Evolutionary conservation across 805 yeast genomes (phyloP).

Genomic region (Candida ficus): DNA sequence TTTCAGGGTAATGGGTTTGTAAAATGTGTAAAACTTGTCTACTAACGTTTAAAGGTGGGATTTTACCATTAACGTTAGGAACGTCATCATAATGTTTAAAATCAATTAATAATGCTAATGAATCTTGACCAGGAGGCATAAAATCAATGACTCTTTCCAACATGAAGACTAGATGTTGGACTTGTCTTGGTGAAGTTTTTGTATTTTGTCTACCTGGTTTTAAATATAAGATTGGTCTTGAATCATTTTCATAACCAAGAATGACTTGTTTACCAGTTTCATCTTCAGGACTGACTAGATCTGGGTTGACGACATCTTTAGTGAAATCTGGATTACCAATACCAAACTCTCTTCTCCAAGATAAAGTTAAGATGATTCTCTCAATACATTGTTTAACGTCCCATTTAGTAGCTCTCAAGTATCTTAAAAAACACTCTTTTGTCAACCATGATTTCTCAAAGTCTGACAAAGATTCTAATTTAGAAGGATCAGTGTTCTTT

Average conservation of each 20-base stretch:
- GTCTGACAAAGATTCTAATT: slow-evolving; percentile 39
- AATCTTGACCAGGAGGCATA: slow-evolving; percentile 97
- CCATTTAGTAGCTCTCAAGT: slow-evolving; percentile 95
- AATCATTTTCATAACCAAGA: slow-evolving; percentile 83
- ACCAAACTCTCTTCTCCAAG: slow-evolving; percentile 95
- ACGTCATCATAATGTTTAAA: slow-evolving; percentile 67
- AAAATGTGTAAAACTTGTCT: slow-evolving; percentile 88
- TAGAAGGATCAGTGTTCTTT: slow-evolving; percentile 26
- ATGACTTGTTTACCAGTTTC: slow-evolving; percentile 91
- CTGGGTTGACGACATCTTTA: slow-evolving; percentile 51
- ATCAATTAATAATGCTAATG: slow-evolving; percentile 85
- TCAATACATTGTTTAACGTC: slow-evolving; percentile 59
- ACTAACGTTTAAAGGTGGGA: slow-evolving; percentile 87
- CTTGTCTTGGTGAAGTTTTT: slow-evolving; percentile 82
- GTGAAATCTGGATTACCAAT: slow-evolving; percentile 35
- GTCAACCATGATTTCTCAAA: slow-evolving; percentile 90
- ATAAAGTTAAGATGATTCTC: slow-evolving; percentile 70
- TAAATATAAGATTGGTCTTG: slow-evolving; percentile 87
- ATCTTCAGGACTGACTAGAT: slow-evolving; percentile 58
- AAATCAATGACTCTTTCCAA: slow-evolving; percentile 87
- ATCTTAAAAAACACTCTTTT: slow-evolving; percentile 84
- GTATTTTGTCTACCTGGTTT: slow-evolving; percentile 97
- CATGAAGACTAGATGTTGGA: slow-evolving; percentile 92
- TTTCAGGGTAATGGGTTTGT: slow-evolving; percentile 96
- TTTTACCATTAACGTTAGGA: slow-evolving; percentile 51